A percentile compares a stretch with the other conserved stretches of the same genome.
Evolutionary conservation across 441 rosid species (phyloP).

Genomic region (Pelargonium hybrid): DNA sequence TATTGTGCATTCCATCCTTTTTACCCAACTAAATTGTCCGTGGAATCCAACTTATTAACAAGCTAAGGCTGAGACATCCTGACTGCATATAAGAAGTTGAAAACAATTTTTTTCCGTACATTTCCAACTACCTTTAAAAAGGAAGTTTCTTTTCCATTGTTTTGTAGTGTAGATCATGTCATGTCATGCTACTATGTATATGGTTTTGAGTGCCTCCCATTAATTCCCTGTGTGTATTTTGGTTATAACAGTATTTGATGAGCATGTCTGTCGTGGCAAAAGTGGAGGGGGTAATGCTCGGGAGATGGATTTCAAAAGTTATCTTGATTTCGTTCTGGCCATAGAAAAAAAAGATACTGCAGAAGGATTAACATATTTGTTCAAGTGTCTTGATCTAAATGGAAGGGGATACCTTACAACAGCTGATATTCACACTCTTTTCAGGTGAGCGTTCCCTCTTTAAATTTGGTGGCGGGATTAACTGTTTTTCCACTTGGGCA

Average conservation of each 20-base stretch:
- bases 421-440: slow-evolving; percentile 94
- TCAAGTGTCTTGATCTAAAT: slow-evolving; percentile 82
- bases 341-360: slow-evolving; percentile 93
- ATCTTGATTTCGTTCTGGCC: slow-evolving; percentile 87
- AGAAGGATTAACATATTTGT: slow-evolving; percentile 86
- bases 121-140: no score
- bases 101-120: no score
- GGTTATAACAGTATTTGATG: slow-evolving; percentile 60
- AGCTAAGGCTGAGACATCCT: no score
- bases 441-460: slow-evolving; percentile 44
- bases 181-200: neutral
- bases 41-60: no score
- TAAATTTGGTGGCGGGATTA: neutral
- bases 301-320: slow-evolving; percentile 97
- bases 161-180: neutral
- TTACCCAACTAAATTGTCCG: no score
- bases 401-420: slow-evolving; percentile 86
- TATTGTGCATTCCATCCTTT: no score
- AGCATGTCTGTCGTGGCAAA: slow-evolving; percentile 82
- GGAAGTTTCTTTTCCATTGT: no score
- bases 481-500: neutral
- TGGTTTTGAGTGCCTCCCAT: neutral
- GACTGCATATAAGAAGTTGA: no score
- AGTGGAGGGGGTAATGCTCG: slow-evolving; percentile 52
- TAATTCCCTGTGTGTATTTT: slow-evolving; percentile 13